Evolutionary conservation across 2,329 filamentous ascomycete genomes (phyloP), one percentile per base, ranked within the genome.

Genomic region (Tolypocladium ophioglossoides): DNA sequence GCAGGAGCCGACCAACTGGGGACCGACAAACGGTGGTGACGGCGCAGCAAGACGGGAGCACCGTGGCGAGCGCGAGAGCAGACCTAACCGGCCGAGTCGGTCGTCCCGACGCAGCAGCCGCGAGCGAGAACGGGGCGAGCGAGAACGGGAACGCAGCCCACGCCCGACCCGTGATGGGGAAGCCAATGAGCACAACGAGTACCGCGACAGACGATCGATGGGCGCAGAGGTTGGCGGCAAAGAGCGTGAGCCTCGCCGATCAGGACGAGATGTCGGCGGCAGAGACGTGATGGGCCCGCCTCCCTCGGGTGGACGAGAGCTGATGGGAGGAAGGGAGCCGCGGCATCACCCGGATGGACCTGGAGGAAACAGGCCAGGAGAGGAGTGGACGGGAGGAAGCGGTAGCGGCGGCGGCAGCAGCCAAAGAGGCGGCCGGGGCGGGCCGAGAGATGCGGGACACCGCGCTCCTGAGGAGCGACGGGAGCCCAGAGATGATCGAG

Each of bases 101-200:
- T 24, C 72, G 65, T 60, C 74, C 65, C 72, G 76, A n/a, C 74
- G 77, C 32, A 72, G 67, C 59, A 80, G 78, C 56, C 73, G 76
- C 40, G 78, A 80, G 47, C 71, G 74, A 16, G 77, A 74, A 53
- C 69, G 72, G n/a, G 78, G 76, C 40, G 78, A 80, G 47, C 71
- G 74, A 16, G 77, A 74, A 53, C 69, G 72, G n/a, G 78, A 80
- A 51, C 72, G 74, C 24, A 78, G 72, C 56, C 63, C 69, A 3
- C 52, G 49, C 18, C 44, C 9, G 10, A 14, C 7, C 14, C 72
- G 77, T 39, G 77, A 79, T 11, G 68, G 74, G 27, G 73, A 77
- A 18, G 57, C 64, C 34, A 78, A 76, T 59, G 74, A 77, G 10
- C 66, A 70, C 41, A 68, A 70, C 34, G 74, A 78, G 46, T 68